Base-by-base conservation (phyloP, 1,139 yeast genomes). In the Hemisphaericaspora subhashii region DNA sequence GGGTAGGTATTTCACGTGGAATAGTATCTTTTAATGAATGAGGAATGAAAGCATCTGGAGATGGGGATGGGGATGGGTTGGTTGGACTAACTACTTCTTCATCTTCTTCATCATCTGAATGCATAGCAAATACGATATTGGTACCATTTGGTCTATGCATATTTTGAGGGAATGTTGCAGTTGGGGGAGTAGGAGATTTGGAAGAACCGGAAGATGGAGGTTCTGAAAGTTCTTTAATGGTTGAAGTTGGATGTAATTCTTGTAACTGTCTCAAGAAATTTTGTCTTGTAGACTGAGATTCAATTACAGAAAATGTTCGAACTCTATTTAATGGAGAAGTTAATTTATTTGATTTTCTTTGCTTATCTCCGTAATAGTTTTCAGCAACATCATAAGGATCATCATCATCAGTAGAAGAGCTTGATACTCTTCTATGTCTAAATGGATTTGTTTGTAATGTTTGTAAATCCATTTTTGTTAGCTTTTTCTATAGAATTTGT, bases 371-470 rank as follows among this genome's bases (percentile, higher is more conserved):
- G 57, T 86, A 86, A 55, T 86, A 86, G 22, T 74, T 68, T 41
- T 85, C 92, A 0, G 94, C 77, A 12, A 67, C 64, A 13, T 83
- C 83, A 48, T 70, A 82, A 0, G 94, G 94, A 55, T 81, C 85
- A 32, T 65, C 63, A 10, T 72, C 80, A 24, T 63, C 53, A 3
- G 65, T 49, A 13, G 50, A 45, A 9, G 40, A 39, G 21, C 16
- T 16, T 10, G 41, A 33, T 2, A 65, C 55, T 33, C 70, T 56
- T 37, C 60, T 51, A 32, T 52, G 51, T n/a, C 16, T 26, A 16
- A 35, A 38, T 12, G 42, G 31, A 18, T 41, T 38, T 11, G 34
- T 33, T 44, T 44, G 47, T 30, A 33, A 32, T 12, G 36, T 17
- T 16, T 29, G 23, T 15, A 17, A 15, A 29, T 29, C 32, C 32